Evolutionary conservation across 2,329 filamentous ascomycete species (phyloP).

Genomic region (Pestalotiopsis sp.): DNA sequence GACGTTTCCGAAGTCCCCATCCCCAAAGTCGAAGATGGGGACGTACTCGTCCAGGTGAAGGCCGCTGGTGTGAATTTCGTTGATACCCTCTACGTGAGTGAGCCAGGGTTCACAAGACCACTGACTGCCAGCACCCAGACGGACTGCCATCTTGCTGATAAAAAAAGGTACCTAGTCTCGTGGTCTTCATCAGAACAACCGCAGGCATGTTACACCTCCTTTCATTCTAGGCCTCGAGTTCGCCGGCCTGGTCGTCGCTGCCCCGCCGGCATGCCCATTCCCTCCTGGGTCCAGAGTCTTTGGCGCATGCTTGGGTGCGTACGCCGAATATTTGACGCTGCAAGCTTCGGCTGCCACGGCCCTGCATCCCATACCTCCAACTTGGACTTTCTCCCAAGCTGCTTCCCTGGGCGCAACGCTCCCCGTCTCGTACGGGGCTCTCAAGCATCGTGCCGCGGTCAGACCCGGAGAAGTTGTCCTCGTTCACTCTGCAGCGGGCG

Average conservation of each 20-base stretch:
- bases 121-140: no score
- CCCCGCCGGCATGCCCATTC: slow-evolving; percentile 36
- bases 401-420: slow-evolving; percentile 55
- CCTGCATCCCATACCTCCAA: slow-evolving; percentile 44
- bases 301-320: slow-evolving; percentile 51
- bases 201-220: slow-evolving; percentile 52
- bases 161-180: slow-evolving; percentile 35
- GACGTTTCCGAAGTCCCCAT: slow-evolving; percentile 30
- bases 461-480: slow-evolving; percentile 48
- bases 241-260: slow-evolving; percentile 48
- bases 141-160: not conserved
- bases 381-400: slow-evolving; percentile 46
- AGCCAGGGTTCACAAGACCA: not conserved
- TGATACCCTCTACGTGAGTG: slow-evolving; percentile 54
- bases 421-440: slow-evolving; percentile 53
- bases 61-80: slow-evolving; percentile 61
- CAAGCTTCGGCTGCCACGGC: slow-evolving; percentile 14
- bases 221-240: slow-evolving; percentile 64
- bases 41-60: slow-evolving; percentile 48
- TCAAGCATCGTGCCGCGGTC: slow-evolving; percentile 41
- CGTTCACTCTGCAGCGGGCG: slow-evolving; percentile 56
- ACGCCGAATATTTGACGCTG: slow-evolving; percentile 50
- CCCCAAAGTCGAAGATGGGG: slow-evolving; percentile 31
- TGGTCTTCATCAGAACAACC: slow-evolving; percentile 62
- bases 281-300: slow-evolving; percentile 53